Conservation (phyloP, 148 eudicot species). For the Euryodendron excelsum region DNA sequence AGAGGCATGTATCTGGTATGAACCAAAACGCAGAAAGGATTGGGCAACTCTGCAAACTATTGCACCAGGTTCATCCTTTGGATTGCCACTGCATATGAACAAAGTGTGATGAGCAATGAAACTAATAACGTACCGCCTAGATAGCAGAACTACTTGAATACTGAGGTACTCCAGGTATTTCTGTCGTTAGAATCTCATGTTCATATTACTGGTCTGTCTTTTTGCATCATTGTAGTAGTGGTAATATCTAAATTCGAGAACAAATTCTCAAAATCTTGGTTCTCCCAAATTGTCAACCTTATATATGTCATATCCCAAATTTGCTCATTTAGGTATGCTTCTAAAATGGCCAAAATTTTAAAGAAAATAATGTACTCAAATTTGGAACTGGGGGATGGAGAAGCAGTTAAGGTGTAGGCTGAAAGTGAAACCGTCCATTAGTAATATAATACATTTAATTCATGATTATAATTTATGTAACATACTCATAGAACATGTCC, state of each 20-base stretch:
- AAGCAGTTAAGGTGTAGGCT: not conserved
- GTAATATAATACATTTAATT: not conserved
- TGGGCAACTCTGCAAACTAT: constrained; percentile 95
- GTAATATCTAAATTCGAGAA: not conserved
- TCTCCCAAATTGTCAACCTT: not conserved
- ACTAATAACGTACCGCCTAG: not conserved
- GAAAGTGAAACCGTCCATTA: not conserved
- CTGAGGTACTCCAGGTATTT: not conserved
- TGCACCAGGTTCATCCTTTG: constrained; percentile 99
- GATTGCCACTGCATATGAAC: constrained; percentile 75
- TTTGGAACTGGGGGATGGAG: not conserved
- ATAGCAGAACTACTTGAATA: not conserved
- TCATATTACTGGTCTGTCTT: not conserved
- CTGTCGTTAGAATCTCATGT: not conserved
- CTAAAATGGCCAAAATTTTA: not conserved
- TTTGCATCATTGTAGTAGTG: not conserved
- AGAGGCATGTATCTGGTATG: constrained; percentile 89
- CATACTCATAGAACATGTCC: constrained; percentile 99
- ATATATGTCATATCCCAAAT: not conserved
- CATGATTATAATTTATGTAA: not conserved
- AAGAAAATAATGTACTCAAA: not conserved
- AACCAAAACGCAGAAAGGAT: constrained; percentile 96
- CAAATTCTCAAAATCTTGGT: not conserved
- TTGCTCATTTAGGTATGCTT: not conserved
- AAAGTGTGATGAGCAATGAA: not conserved